Evolutionary conservation across 163 green algal genomes (phyloP), one percentile per base, ranked within the genome.

Genomic region (Chlorella variabilis): DNA sequence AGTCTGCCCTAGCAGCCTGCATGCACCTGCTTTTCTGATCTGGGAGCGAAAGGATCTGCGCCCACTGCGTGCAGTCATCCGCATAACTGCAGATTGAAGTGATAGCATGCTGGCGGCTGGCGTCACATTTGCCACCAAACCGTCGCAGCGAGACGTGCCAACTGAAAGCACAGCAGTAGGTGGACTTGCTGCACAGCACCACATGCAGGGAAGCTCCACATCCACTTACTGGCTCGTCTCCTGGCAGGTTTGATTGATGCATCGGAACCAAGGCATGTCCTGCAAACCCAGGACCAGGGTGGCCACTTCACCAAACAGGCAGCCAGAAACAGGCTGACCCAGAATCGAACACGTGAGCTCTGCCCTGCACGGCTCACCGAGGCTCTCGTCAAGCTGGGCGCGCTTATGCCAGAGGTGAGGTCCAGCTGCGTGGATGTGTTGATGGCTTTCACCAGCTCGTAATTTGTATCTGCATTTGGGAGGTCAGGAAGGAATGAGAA

Each of bases 11-110:
- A n/a, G n/a, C n/a, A n/a, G n/a, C n/a, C n/a, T n/a, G n/a, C n/a
- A n/a, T 42, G 29, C 48, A 66, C 34, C 39, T 58, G 18, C 17
- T 74, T 11, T 56, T 61, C 13, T 69, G 70, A 27, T 61, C 48
- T 49, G 79, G 79, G 8, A 76, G 70, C 7, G 39, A 5, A 20
- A 84, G 79, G 18, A 79, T 65, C 3, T 36, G 6, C 25, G 71
- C 71, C 71, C 71, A 79, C 0, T 79, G 15, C 27, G n/a, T 54
- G 71, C 71, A 79, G 6, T n/a, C 54, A 39, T 79, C 71, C 18
- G 71, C 71, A 1, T 13, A 38, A 20, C 63, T 51, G 63, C 33
- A 71, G 34, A 27, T 4, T 20, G 59, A 9, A 25, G 9, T 27
- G 59, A 23, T 5, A 39, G n/a, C 36, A 48, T 18, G 2, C 63